These are phyloP conservation scores for Cicer cuneatum DNA, from an alignment of 306 rosid genomes.

Conservation along the genomic window DNA sequence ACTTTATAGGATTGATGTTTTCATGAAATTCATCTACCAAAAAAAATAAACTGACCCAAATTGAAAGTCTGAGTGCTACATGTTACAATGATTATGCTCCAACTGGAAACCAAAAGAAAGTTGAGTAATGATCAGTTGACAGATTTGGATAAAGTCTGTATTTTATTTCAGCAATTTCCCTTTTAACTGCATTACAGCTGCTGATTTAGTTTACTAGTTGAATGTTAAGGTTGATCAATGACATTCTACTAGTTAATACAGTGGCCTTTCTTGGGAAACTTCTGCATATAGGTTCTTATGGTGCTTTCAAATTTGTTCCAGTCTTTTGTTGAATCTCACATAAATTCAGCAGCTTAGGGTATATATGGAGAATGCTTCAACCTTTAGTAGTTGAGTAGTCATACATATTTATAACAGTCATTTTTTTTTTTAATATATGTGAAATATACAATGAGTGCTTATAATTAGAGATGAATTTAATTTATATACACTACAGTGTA, in stretches of 20 bases:
- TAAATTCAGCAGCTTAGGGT: slow-evolving; percentile 86
- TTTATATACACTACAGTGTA: too few relatives aligned
- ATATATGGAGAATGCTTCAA: slow-evolving; percentile 79
- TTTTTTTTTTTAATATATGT: too few relatives aligned
- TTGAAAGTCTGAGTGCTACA: neutral
- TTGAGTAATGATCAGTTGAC: neutral
- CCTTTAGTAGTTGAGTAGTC: too few relatives aligned
- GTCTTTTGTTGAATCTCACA: slow-evolving; percentile 70
- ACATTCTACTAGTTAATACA: neutral
- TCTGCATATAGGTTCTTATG: slow-evolving; percentile 53
- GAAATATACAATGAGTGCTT: too few relatives aligned
- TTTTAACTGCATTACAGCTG: neutral
- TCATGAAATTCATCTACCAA: neutral
- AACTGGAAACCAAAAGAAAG: slow-evolving; percentile 5
- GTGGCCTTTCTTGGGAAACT: neutral
- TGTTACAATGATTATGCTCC: neutral
- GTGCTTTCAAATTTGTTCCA: slow-evolving; percentile 74
- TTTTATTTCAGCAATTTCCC: neutral
- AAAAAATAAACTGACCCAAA: neutral
- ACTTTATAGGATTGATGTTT: neutral
- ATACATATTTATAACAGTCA: too few relatives aligned
- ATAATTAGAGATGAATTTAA: too few relatives aligned
- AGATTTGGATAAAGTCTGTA: neutral
- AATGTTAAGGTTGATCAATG: slow-evolving; percentile 2
- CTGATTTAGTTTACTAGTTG: slow-evolving; percentile 12